A percentile compares a stretch with the other conserved stretches of the same genome.
These are phyloP conservation scores for Heterobasidion annosum DNA, from an alignment of 1,284 basidiomycete species.

Conservation along the genomic window DNA sequence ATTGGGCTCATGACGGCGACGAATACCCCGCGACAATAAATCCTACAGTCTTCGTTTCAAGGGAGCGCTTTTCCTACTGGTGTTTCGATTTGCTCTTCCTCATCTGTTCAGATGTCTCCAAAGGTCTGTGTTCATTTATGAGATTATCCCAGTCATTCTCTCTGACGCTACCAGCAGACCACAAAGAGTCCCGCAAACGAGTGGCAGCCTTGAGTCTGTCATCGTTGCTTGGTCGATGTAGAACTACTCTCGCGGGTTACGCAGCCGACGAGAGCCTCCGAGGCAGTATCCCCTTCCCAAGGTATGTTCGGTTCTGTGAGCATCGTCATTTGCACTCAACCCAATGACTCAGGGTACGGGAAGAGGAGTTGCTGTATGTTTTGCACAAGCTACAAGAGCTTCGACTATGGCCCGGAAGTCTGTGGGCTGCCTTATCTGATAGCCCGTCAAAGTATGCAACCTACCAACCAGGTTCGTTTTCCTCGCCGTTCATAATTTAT, in stretches of 20 bases:
- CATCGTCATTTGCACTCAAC: background rate
- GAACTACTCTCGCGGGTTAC: slow-evolving; percentile 59
- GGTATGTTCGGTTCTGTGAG: slow-evolving; percentile 32
- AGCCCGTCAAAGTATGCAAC: slow-evolving; percentile 44
- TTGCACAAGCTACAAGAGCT: slow-evolving; percentile 68
- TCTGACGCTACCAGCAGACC: slow-evolving; percentile 30
- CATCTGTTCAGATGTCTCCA: slow-evolving; percentile 57
- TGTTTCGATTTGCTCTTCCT: slow-evolving; percentile 86
- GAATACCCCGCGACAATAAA: slow-evolving; percentile 24
- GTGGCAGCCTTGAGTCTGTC: slow-evolving; percentile 67
- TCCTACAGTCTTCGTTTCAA: slow-evolving; percentile 43
- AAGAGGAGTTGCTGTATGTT: slow-evolving; percentile 86
- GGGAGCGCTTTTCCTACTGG: slow-evolving; percentile 91
- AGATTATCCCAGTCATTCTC: background rate
- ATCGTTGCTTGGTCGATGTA: slow-evolving; percentile 67
- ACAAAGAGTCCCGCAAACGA: slow-evolving; percentile 47
- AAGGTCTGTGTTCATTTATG: slow-evolving; percentile 31
- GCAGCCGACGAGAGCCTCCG: slow-evolving; percentile 77
- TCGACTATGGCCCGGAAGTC: slow-evolving; percentile 60
- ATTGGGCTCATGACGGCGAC: slow-evolving; percentile 16
- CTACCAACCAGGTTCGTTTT: slow-evolving; percentile 41
- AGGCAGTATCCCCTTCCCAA: slow-evolving; percentile 77
- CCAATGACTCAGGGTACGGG: slow-evolving; percentile 49
- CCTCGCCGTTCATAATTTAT: slow-evolving; percentile 5
- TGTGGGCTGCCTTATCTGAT: slow-evolving; percentile 68